Evolutionary conservation across 176 grass and related monocot genomes (phyloP).

Genomic region (Typha latifolia): DNA sequence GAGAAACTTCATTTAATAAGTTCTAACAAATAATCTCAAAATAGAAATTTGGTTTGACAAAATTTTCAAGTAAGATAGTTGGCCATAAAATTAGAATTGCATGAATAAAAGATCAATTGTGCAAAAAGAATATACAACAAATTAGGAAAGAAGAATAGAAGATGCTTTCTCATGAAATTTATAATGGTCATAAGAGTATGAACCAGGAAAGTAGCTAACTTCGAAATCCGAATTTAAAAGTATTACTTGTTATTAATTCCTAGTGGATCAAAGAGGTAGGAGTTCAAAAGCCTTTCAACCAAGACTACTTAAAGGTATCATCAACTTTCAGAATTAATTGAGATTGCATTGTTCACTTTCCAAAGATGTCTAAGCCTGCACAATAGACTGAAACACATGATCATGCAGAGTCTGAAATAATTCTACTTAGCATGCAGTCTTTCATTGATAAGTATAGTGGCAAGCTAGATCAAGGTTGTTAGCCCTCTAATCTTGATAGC

Average conservation of each 20-base stretch:
- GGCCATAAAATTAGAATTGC: background rate
- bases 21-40: background rate
- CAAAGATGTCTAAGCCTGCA: background rate
- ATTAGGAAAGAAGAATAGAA: background rate
- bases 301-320: background rate
- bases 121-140: background rate
- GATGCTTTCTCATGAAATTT: background rate
- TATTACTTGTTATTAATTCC: background rate
- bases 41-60: background rate
- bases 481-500: background rate
- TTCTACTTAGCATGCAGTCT: too few relatives aligned
- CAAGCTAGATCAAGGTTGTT: background rate
- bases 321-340: background rate
- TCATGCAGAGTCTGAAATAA: too few relatives aligned
- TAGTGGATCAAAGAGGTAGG: background rate
- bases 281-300: background rate
- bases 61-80: too few relatives aligned
- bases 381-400: background rate
- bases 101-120: background rate
- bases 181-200: background rate
- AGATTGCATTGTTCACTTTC: background rate
- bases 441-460: background rate
- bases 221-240: background rate
- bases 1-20: background rate
- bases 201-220: background rate